Percentiles rank a stretch among this genome's conserved stretches.
These are phyloP conservation scores for Nigrospora osmanthi DNA, from an alignment of 2,329 filamentous ascomycete genomes.

Conservation along the genomic window DNA sequence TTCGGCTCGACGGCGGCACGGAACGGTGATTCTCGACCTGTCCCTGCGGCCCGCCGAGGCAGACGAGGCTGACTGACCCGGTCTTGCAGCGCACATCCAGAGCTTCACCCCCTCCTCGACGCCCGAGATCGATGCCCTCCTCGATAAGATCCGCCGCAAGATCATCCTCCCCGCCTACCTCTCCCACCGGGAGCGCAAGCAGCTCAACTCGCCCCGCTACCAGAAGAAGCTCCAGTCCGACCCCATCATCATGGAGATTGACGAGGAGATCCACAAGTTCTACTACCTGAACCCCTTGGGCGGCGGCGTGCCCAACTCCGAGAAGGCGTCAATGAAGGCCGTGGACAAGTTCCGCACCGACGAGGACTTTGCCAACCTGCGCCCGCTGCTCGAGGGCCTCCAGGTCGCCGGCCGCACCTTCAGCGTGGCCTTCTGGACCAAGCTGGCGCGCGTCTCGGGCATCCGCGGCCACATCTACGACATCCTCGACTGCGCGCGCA, in stretches of 20 bases:
- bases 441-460: conserved; percentile 33
- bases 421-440: conserved; percentile 20
- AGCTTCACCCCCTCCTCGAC: conserved; percentile 44
- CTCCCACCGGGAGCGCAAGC: conserved; percentile 39
- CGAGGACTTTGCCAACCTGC: conserved; percentile 45
- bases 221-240: conserved; percentile 42
- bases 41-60: neutral
- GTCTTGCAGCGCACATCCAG: conserved; percentile 22
- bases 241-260: conserved; percentile 50
- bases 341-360: conserved; percentile 36
- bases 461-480: conserved; percentile 30
- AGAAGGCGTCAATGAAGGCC: conserved; percentile 26
- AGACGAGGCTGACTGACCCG: too few species aligned
- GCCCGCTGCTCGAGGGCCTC: conserved; percentile 42
- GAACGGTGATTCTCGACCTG: conserved; percentile 12
- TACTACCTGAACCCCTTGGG: conserved; percentile 32
- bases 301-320: conserved; percentile 33
- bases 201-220: conserved; percentile 40
- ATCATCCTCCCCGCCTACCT: conserved; percentile 58
- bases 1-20: conserved; percentile 18
- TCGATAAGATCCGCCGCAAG: conserved; percentile 46
- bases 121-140: conserved; percentile 41
- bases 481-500: conserved; percentile 42
- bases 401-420: conserved; percentile 32
- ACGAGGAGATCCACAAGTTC: conserved; percentile 47